Evolutionary conservation across 2,329 filamentous ascomycete species (phyloP).

Genomic region (Paecilomyces niveus): DNA sequence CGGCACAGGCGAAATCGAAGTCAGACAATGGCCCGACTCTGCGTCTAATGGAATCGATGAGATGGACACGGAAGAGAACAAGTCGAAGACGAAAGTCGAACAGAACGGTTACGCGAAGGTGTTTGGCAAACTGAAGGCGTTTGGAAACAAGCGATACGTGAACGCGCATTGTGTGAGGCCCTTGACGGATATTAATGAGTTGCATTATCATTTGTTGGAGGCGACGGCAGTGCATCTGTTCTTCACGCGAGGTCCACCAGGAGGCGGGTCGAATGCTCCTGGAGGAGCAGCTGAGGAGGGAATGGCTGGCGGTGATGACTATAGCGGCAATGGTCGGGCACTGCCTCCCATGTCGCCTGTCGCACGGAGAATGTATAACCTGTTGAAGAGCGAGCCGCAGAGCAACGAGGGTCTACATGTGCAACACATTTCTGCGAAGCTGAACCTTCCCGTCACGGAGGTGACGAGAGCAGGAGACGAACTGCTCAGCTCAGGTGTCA

Average conservation of each 20-base stretch:
- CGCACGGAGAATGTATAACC: conserved; percentile 65
- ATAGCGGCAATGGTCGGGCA: conserved; percentile 22
- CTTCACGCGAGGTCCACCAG: conserved; percentile 62
- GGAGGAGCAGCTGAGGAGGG: conserved; percentile 36
- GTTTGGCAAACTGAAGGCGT: conserved; percentile 75
- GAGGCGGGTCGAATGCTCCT: conserved; percentile 36
- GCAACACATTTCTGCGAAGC: conserved; percentile 62
- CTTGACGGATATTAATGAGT: conserved; percentile 80
- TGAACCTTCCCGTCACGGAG: conserved; percentile 61
- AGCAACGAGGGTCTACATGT: conserved; percentile 79
- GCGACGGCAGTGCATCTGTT: conserved; percentile 81
- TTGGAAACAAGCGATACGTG: conserved; percentile 76
- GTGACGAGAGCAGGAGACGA: conserved; percentile 76
- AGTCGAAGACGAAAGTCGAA: conserved; percentile 49
- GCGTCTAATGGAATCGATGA: conserved; percentile 27
- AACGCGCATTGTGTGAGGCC: conserved; percentile 74
- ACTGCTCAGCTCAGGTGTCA: conserved; percentile 62
- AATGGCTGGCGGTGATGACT: conserved; percentile 29
- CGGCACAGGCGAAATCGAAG: conserved; percentile 86
- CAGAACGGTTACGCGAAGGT: conserved; percentile 77
- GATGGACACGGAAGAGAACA: conserved; percentile 39
- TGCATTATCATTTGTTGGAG: conserved; percentile 87
- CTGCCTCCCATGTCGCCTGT: conserved; percentile 45
- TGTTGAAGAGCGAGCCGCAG: conserved; percentile 59
- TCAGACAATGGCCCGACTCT: conserved; percentile 44